phyloP scores from a whole-genome alignment of 176 grass and related monocot genomes.

The Carex pumila region DNA sequence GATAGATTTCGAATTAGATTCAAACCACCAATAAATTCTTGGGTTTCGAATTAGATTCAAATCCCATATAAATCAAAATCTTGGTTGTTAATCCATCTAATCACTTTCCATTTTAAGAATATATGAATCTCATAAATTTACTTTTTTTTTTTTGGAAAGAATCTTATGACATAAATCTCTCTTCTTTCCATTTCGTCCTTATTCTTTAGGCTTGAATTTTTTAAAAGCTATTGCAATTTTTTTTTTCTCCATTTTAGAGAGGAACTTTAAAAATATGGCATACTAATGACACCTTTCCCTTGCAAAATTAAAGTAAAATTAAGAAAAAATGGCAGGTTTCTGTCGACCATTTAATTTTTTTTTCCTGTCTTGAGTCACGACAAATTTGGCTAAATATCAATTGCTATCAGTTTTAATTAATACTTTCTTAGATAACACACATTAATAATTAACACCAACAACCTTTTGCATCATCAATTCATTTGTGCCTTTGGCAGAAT shows the following conservation, averaged over 20 bases:
- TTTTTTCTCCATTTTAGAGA: too few species aligned
- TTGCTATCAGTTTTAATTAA: neutral
- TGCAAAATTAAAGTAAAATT: neutral
- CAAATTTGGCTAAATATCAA: neutral
- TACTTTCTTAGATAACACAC: neutral
- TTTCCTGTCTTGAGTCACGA: neutral
- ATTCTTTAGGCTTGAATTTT: neutral
- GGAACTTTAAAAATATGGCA: too few species aligned
- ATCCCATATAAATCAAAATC: neutral
- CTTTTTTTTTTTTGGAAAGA: too few species aligned
- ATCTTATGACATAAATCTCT: neutral
- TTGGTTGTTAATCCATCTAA: neutral
- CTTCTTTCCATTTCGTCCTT: neutral
- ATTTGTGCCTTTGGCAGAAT: neutral
- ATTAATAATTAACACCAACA: slow-evolving; percentile 9
- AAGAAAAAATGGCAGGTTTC: neutral
- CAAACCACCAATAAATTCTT: too few species aligned
- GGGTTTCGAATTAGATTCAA: neutral
- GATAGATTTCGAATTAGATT: neutral
- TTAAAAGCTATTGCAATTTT: neutral
- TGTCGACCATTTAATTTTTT: neutral
- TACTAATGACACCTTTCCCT: neutral
- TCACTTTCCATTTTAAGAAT: neutral
- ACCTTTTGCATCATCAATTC: neutral
- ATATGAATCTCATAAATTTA: neutral